These are phyloP conservation scores for Hypoxylon sp. DNA, from an alignment of 2,329 filamentous ascomycete species.

Conservation along the genomic window DNA sequence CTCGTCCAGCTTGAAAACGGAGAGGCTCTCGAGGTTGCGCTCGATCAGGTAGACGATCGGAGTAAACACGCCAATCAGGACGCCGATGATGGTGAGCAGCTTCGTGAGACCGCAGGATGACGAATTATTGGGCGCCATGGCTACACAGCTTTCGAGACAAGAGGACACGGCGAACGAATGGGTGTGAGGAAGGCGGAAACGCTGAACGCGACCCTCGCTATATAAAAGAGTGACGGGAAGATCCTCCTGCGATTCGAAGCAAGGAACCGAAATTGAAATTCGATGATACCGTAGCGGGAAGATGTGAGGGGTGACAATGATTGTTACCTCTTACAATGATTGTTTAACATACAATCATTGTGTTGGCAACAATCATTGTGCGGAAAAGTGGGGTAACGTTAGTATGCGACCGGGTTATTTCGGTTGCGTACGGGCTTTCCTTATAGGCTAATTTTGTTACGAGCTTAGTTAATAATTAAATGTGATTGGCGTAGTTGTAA, in stretches of 20 bases:
- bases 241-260: not conserved
- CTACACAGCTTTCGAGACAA: not conserved
- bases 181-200: not conserved
- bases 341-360: no score
- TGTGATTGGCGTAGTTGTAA: no score
- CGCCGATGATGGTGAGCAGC: constrained; percentile 64
- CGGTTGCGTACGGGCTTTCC: no score
- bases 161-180: constrained; percentile 2
- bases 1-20: constrained; percentile 78
- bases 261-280: not conserved
- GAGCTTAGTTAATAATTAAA: no score
- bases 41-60: constrained; percentile 69
- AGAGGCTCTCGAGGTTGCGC: constrained; percentile 73
- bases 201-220: not conserved
- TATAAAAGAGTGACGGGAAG: not conserved
- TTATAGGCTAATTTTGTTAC: no score
- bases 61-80: constrained; percentile 67
- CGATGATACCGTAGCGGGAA: not conserved
- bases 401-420: no score
- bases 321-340: no score
- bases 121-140: constrained; percentile 40
- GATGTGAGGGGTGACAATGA: no score
- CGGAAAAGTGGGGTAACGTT: no score
- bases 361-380: no score
- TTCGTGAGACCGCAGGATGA: constrained; percentile 49